phyloP scores from a whole-genome alignment of 768 basidiomycete genomes.

The Leccinum aurantiacum region DNA sequence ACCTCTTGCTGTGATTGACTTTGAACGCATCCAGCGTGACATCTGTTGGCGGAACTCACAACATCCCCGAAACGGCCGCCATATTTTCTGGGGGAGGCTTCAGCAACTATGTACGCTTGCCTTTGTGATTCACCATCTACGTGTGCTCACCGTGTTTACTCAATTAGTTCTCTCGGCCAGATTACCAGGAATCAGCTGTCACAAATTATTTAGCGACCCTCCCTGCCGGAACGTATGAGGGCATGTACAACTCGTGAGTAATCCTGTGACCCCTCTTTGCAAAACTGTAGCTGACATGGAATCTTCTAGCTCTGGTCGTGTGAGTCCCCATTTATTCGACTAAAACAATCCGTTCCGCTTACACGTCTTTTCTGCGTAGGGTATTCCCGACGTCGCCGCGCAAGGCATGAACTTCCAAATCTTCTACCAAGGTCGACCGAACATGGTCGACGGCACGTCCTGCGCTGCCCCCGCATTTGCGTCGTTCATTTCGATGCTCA shows the following conservation, averaged over 20 bases:
- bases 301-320: slow-evolving; percentile 31
- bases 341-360: not conserved
- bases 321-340: slow-evolving; percentile 20
- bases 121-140: not conserved
- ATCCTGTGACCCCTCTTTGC: not conserved
- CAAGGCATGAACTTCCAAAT: slow-evolving; percentile 53
- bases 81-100: slow-evolving; percentile 74
- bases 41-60: slow-evolving; percentile 63
- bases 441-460: slow-evolving; percentile 61
- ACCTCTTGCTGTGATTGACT: not conserved
- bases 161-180: slow-evolving; percentile 50
- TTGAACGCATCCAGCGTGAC: slow-evolving; percentile 51
- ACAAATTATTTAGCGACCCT: slow-evolving; percentile 39
- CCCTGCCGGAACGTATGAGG: slow-evolving; percentile 38
- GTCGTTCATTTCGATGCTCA: slow-evolving; percentile 50
- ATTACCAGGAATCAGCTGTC: slow-evolving; percentile 52
- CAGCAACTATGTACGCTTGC: slow-evolving; percentile 54
- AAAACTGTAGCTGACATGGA: not conserved
- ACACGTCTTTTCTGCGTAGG: slow-evolving; percentile 29
- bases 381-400: slow-evolving; percentile 65
- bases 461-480: slow-evolving; percentile 36
- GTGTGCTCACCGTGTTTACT: not conserved
- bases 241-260: slow-evolving; percentile 58
- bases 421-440: slow-evolving; percentile 39
- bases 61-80: slow-evolving; percentile 59